These are phyloP conservation scores for Gyromitra esculenta DNA, from an alignment of 2,329 filamentous ascomycete genomes.

Conservation along the genomic window DNA sequence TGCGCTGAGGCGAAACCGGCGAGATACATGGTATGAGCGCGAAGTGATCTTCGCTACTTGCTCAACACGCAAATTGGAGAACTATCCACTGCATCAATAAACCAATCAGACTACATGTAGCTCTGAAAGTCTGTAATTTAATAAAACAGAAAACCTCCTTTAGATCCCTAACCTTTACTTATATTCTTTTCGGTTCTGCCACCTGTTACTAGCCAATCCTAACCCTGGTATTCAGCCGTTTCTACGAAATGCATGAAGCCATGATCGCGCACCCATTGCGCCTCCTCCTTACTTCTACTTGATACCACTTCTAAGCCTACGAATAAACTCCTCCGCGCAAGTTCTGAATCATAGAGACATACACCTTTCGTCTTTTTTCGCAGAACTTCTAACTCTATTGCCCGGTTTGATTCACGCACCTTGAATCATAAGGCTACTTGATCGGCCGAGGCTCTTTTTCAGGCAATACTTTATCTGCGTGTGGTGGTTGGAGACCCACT, in stretches of 20 bases:
- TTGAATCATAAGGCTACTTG: slow-evolving; percentile 1
- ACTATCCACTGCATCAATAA: not conserved
- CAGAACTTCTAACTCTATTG: not conserved
- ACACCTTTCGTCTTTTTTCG: not conserved
- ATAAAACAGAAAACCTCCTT: not conserved
- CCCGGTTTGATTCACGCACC: not conserved
- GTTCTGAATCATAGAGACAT: not conserved
- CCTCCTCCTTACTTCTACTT: slow-evolving; percentile 1
- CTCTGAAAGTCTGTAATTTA: not conserved
- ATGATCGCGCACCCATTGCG: not conserved
- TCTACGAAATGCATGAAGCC: slow-evolving; percentile 24
- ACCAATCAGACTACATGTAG: not conserved
- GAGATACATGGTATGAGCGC: not conserved
- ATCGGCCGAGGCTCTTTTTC: not conserved
- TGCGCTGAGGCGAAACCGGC: not conserved
- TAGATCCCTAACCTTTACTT: not conserved
- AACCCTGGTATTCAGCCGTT: slow-evolving; percentile 29
- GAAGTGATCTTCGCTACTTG: not conserved
- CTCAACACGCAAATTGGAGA: not conserved
- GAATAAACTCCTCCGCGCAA: slow-evolving; percentile 6
- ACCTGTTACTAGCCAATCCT: not conserved
- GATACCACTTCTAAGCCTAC: slow-evolving; percentile 3
- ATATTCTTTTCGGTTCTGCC: not conserved
- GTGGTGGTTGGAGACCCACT: not conserved
- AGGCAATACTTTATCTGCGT: slow-evolving; percentile 3